Evolutionary conservation across 805 yeast species (phyloP).

Genomic region (Starmera pachycereana): DNA sequence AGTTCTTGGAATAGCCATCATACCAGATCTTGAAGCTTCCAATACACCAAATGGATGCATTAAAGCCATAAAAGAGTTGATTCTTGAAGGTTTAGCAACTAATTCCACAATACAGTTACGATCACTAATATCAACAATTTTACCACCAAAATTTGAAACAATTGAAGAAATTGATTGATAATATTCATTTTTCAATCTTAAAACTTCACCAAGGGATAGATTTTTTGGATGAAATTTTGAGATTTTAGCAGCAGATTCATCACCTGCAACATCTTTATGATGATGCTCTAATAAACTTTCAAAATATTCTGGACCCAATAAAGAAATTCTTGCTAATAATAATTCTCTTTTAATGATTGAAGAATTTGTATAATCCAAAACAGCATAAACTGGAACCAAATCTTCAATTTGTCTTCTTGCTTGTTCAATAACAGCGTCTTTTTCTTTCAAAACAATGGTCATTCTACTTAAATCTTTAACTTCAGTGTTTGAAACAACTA

Average conservation of each 20-base stretch:
- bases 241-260: conserved; percentile 19
- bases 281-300: conserved; percentile 90
- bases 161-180: conserved; percentile 74
- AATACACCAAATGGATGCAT: conserved; percentile 93
- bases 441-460: conserved; percentile 93
- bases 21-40: conserved; percentile 95
- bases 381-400: conserved; percentile 97
- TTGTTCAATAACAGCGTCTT: conserved; percentile 94
- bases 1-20: conserved; percentile 97
- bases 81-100: conserved; percentile 86
- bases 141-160: conserved; percentile 85
- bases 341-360: conserved; percentile 88
- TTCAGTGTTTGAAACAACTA: conserved; percentile 94
- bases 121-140: conserved; percentile 83
- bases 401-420: conserved; percentile 98
- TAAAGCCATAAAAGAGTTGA: conserved; percentile 77
- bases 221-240: conserved; percentile 75
- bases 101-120: conserved; percentile 91
- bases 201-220: conserved; percentile 81
- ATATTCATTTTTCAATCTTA: conserved; percentile 89
- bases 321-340: conserved; percentile 81
- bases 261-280: conserved; percentile 24
- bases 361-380: conserved; percentile 83
- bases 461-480: conserved; percentile 91
- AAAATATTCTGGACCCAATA: conserved; percentile 97